A percentile compares a stretch with the other conserved stretches of the same genome.
phyloP scores from a whole-genome alignment of 768 basidiomycete species.

The Mycena venus region DNA sequence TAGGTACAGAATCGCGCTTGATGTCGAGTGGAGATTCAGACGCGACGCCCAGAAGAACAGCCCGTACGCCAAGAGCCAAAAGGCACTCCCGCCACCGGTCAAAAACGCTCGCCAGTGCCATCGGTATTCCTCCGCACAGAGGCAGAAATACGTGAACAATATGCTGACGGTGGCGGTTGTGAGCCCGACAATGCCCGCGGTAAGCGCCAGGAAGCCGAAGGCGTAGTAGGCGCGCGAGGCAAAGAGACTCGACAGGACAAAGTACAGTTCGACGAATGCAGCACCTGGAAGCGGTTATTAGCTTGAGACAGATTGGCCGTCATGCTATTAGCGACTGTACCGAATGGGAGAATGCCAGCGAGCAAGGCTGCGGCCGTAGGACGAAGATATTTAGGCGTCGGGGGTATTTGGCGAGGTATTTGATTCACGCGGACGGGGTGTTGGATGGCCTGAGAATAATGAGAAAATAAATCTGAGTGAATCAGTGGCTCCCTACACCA shows the following conservation, averaged over 20 bases:
- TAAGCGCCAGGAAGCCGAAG: conserved; percentile 94
- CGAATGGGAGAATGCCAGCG: conserved; percentile 94
- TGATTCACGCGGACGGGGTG: conserved; percentile 92
- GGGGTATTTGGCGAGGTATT: conserved; percentile 97
- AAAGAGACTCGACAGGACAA: conserved; percentile 91
- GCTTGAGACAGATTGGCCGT: not conserved
- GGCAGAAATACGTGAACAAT: conserved; percentile 88
- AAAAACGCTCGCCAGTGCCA: conserved; percentile 99
- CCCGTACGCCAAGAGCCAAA: conserved; percentile 93
- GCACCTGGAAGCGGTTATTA: conserved; percentile 68
- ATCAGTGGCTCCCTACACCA: conserved; percentile 67
- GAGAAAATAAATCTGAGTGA: conserved; percentile 4
- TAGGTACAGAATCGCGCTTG: conserved; percentile 87
- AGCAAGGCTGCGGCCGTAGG: conserved; percentile 84
- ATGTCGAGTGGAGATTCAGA: conserved; percentile 85
- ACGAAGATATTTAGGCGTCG: conserved; percentile 84
- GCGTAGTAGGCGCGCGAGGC: conserved; percentile 95
- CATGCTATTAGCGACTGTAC: conserved; percentile 52
- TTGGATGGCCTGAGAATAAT: conserved; percentile 65
- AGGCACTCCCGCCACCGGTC: conserved; percentile 91
- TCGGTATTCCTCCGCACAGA: conserved; percentile 96
- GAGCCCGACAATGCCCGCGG: conserved; percentile 83
- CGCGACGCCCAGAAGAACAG: conserved; percentile 90
- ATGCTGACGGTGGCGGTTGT: conserved; percentile 95
- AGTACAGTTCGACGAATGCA: conserved; percentile 95